These are phyloP conservation scores for Penicillium sclerotigenum DNA, from an alignment of 2,329 filamentous ascomycete genomes.

Conservation along the genomic window DNA sequence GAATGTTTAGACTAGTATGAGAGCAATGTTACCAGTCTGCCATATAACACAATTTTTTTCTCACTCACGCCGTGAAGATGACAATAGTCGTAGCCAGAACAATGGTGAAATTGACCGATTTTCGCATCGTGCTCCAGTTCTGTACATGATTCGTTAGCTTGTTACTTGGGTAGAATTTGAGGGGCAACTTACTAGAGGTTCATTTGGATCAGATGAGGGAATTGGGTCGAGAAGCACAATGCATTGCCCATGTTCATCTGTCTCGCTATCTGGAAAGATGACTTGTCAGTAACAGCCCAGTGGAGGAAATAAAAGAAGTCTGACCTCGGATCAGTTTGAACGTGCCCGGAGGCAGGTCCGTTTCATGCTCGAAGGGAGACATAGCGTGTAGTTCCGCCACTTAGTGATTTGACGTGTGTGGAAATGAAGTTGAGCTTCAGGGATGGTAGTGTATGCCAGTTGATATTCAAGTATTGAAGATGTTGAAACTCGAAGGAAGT, in stretches of 20 bases:
- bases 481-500: neutral
- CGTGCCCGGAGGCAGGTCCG: slow-evolving; percentile 23
- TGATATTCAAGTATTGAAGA: neutral
- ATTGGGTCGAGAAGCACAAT: slow-evolving; percentile 36
- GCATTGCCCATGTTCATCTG: slow-evolving; percentile 5
- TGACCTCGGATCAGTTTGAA: slow-evolving; percentile 26
- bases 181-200: slow-evolving; percentile 30
- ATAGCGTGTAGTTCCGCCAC: slow-evolving; percentile 12
- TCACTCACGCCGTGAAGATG: slow-evolving; percentile 39
- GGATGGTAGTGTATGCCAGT: neutral
- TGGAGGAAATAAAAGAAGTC: neutral
- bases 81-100: slow-evolving; percentile 44
- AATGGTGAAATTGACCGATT: slow-evolving; percentile 43
- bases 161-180: neutral
- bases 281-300: neutral
- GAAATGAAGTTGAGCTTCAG: neutral
- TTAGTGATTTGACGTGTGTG: neutral
- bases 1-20: slow-evolving; percentile 35
- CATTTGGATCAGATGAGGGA: slow-evolving; percentile 33
- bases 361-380: slow-evolving; percentile 1
- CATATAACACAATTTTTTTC: neutral
- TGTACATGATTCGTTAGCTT: slow-evolving; percentile 5
- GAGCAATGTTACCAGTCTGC: neutral
- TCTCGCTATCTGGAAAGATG: slow-evolving; percentile 11
- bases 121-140: slow-evolving; percentile 47